A percentile compares a stretch with the other conserved stretches of the same genome.
These are phyloP conservation scores for Umbelopsis sp. DNA, from an alignment of 192 early-diverging fungal species.

Conservation along the genomic window DNA sequence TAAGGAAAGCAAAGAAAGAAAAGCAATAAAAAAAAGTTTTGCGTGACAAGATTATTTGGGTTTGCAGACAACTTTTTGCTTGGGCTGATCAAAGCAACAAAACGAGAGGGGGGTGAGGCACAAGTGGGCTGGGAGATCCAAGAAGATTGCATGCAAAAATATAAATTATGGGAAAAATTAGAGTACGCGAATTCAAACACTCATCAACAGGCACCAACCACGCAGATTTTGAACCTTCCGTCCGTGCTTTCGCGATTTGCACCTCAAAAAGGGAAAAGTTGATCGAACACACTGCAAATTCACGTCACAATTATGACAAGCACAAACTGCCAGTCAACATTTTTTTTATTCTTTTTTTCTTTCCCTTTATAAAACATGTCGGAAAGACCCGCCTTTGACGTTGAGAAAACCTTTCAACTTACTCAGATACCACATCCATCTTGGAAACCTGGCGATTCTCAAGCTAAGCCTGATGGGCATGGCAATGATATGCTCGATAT, in stretches of 20 bases:
- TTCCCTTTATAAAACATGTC: not conserved
- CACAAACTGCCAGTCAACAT: not conserved
- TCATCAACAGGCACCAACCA: not conserved
- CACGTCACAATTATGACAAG: not conserved
- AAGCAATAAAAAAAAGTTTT: conserved; percentile 3
- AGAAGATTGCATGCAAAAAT: not conserved
- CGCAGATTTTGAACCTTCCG: not conserved
- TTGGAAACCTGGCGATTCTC: conserved; percentile 12
- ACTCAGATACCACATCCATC: conserved; percentile 5
- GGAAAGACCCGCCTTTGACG: conserved; percentile 15
- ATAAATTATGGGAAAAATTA: conserved; percentile 8
- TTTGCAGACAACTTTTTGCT: no score
- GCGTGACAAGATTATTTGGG: not conserved
- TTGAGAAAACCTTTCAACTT: conserved; percentile 1
- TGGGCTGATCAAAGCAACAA: not conserved
- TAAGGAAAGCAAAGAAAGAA: not conserved
- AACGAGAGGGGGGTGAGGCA: conserved; percentile 4
- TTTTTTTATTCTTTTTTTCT: not conserved
- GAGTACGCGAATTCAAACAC: conserved; percentile 5
- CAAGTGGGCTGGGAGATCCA: not conserved
- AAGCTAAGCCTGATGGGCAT: not conserved
- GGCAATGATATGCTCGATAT: conserved; percentile 28
- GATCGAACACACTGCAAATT: not conserved
- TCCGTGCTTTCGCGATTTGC: not conserved
- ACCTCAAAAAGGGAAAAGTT: not conserved